Evolutionary conservation across 495 filamentous ascomycete species (phyloP).

Genomic region (Hypoxylon fuscum): DNA sequence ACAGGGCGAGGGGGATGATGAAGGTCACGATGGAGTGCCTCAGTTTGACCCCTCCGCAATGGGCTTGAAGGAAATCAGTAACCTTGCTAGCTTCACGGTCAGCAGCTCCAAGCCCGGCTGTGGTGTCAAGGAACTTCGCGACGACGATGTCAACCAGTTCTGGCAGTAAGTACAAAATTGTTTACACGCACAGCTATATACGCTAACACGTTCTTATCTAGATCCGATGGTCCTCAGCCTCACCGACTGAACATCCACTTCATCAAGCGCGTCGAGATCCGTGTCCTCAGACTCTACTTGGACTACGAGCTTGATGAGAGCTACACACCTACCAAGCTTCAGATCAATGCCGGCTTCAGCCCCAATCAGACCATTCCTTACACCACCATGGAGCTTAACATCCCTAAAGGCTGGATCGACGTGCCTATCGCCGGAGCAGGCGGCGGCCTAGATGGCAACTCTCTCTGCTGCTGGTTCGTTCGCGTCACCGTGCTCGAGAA

Average conservation of each 20-base stretch:
- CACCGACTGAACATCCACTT: slow-evolving; percentile 96
- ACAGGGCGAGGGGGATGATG: slow-evolving; percentile 33
- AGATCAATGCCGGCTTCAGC: slow-evolving; percentile 84
- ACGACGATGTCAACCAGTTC: slow-evolving; percentile 79
- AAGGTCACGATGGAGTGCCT: slow-evolving; percentile 25
- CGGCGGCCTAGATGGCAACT: slow-evolving; percentile 68
- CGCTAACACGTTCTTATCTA: slow-evolving; percentile 38
- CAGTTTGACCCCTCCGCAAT: slow-evolving; percentile 56
- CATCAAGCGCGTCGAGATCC: slow-evolving; percentile 88
- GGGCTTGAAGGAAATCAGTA: slow-evolving; percentile 89
- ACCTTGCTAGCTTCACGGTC: slow-evolving; percentile 92
- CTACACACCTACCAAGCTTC: slow-evolving; percentile 95
- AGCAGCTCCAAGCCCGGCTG: slow-evolving; percentile 91
- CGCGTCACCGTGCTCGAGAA: slow-evolving; percentile 92
- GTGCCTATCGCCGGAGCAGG: slow-evolving; percentile 76
- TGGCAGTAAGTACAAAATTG: slow-evolving; percentile 73
- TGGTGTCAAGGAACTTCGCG: slow-evolving; percentile 83
- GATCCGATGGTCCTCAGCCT: slow-evolving; percentile 93
- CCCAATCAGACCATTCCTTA: slow-evolving; percentile 88
- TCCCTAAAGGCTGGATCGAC: slow-evolving; percentile 89
- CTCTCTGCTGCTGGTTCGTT: slow-evolving; percentile 83
- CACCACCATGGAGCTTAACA: slow-evolving; percentile 76
- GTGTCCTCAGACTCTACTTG: slow-evolving; percentile 83
- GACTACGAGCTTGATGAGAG: slow-evolving; percentile 93
- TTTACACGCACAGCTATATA: background rate